Conservation (phyloP, 106 monocot species). For the Triglochin maritima region DNA sequence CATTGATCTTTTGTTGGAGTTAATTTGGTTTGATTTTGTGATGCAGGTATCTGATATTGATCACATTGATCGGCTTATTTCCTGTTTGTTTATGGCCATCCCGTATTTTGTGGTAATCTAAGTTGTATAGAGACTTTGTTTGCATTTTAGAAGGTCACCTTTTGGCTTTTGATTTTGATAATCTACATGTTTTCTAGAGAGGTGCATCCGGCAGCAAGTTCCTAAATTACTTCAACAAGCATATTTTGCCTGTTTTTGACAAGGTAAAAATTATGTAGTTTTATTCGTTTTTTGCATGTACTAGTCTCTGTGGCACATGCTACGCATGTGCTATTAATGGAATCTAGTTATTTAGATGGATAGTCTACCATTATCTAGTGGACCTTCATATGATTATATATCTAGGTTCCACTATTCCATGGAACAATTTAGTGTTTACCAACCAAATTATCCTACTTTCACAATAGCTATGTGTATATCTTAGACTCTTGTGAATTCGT, state of each 20-base stretch:
- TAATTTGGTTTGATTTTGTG: background rate
- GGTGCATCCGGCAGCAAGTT: conserved; percentile 94
- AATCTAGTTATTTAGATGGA: too few relatives aligned
- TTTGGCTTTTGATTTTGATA: background rate
- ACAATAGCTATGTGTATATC: too few relatives aligned
- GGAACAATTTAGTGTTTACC: too few relatives aligned
- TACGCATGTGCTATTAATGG: too few relatives aligned
- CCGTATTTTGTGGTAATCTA: conserved; percentile 72
- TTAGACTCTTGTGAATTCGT: too few relatives aligned
- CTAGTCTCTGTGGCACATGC: background rate
- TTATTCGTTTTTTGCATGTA: background rate
- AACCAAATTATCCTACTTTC: too few relatives aligned
- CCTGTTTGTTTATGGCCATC: conserved; percentile 96
- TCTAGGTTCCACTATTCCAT: too few relatives aligned
- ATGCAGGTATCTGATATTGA: conserved; percentile 83
- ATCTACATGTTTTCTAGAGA: conserved; percentile 37
- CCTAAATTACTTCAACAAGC: conserved; percentile 72
- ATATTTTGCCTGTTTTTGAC: conserved; percentile 92
- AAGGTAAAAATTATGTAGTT: conserved; percentile 39
- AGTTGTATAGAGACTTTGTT: background rate
- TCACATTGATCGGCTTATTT: conserved; percentile 83
- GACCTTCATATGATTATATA: too few relatives aligned
- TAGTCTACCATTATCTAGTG: too few relatives aligned
- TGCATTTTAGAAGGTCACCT: background rate
- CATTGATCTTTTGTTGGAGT: background rate